Percentiles rank a stretch among this genome's conserved stretches.
Evolutionary conservation across 2,329 filamentous ascomycete species (phyloP).

Genomic region (Akanthomyces dipterigenus): DNA sequence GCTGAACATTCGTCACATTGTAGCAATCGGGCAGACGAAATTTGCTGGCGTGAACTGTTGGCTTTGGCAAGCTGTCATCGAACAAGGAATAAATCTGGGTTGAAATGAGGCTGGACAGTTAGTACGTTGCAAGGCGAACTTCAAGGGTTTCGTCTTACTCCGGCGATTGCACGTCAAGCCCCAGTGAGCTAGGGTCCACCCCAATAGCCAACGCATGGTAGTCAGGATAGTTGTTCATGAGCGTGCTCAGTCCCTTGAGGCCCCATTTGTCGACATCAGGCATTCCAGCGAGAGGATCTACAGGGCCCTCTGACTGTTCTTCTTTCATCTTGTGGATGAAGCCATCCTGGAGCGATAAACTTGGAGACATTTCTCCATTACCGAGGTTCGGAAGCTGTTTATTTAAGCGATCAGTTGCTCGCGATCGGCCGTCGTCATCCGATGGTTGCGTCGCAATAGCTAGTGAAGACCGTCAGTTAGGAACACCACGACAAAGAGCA

Average conservation of each 20-base stretch:
- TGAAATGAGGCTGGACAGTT: slow-evolving; percentile 41
- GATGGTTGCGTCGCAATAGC: background rate
- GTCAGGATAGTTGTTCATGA: slow-evolving; percentile 59
- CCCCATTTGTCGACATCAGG: slow-evolving; percentile 58
- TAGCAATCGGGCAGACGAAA: slow-evolving; percentile 60
- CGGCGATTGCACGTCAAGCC: slow-evolving; percentile 49
- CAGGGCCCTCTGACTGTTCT: slow-evolving; percentile 37
- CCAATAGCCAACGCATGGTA: slow-evolving; percentile 56
- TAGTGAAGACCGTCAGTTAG: background rate
- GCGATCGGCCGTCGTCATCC: slow-evolving; percentile 1
- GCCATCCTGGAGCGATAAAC: background rate
- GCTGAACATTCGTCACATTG: slow-evolving; percentile 58
- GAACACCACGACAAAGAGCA: no score
- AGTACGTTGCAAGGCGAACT: background rate
- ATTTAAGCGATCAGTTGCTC: background rate
- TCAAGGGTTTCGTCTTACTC: slow-evolving; percentile 41
- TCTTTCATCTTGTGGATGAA: slow-evolving; percentile 26
- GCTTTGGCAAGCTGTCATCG: slow-evolving; percentile 52
- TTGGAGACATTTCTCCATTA: background rate
- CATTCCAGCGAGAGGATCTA: slow-evolving; percentile 57
- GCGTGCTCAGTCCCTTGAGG: slow-evolving; percentile 54
- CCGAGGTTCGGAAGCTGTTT: slow-evolving; percentile 5
- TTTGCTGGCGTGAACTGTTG: slow-evolving; percentile 43
- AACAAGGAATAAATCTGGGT: slow-evolving; percentile 56
- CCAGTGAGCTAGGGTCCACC: slow-evolving; percentile 50